Evolutionary conservation across 176 grass and related monocot genomes (phyloP).

Genomic region (Eremochloa ophiuroides): DNA sequence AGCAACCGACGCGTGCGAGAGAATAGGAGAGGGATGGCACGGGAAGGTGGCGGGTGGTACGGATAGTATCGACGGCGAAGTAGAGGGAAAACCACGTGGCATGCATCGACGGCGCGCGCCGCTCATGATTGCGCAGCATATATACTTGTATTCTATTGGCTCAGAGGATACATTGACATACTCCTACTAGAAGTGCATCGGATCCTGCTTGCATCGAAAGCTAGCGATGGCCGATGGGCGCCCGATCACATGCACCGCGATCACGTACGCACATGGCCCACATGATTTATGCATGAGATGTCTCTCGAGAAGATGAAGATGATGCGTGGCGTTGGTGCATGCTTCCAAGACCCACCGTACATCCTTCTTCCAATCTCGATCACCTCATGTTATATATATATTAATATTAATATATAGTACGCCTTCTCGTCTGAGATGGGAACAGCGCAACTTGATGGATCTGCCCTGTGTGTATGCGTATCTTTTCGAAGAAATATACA

Average conservation of each 20-base stretch:
- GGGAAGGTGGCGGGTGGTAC: no score
- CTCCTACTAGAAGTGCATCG: background rate
- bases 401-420: no score
- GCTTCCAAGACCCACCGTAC: constrained; percentile 21
- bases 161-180: background rate
- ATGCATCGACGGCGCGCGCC: background rate
- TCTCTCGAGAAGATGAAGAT: background rate
- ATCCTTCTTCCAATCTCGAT: constrained; percentile 32
- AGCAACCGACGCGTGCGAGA: no score
- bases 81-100: no score
- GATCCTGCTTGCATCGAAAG: constrained; percentile 28
- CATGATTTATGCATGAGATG: constrained; percentile 37
- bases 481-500: no score
- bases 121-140: constrained; percentile 5
- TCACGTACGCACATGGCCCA: constrained; percentile 43
- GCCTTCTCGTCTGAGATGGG: no score
- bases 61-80: no score
- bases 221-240: background rate
- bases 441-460: no score
- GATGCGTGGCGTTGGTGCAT: background rate
- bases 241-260: constrained; percentile 35
- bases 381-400: no score
- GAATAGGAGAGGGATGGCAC: no score
- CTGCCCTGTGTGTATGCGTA: no score
- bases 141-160: background rate